A percentile compares a stretch with the other conserved stretches of the same genome.
phyloP scores from a whole-genome alignment of 192 early-diverging fungal species.

The Thamnidium elegans region DNA sequence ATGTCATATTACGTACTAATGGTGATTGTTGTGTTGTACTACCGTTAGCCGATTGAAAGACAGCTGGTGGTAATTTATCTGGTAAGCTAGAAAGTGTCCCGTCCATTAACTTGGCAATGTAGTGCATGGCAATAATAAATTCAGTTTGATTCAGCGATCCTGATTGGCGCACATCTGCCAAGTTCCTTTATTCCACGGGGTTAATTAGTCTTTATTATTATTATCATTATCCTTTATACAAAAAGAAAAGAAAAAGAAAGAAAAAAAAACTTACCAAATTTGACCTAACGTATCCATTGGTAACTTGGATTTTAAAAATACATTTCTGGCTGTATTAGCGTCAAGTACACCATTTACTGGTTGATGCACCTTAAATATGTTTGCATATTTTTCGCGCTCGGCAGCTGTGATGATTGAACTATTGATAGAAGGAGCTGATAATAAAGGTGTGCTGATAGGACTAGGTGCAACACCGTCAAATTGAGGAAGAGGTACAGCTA shows the following conservation, averaged over 20 bases:
- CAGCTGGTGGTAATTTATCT: slow-evolving; percentile 56
- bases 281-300: slow-evolving; percentile 68
- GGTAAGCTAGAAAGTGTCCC: slow-evolving; percentile 71
- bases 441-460: background rate
- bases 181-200: slow-evolving; percentile 37
- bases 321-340: slow-evolving; percentile 69
- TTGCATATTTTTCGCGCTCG: slow-evolving; percentile 60
- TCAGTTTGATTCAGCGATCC: slow-evolving; percentile 75
- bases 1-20: background rate
- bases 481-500: slow-evolving; percentile 32
- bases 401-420: slow-evolving; percentile 25
- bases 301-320: slow-evolving; percentile 83
- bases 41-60: slow-evolving; percentile 48
- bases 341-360: slow-evolving; percentile 54
- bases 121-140: slow-evolving; percentile 89
- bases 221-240: slow-evolving; percentile 9
- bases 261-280: slow-evolving; percentile 70
- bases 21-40: slow-evolving; percentile 5
- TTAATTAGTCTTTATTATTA: background rate
- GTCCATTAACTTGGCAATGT: slow-evolving; percentile 78
- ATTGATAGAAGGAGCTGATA: background rate
- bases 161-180: slow-evolving; percentile 72
- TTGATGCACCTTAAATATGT: slow-evolving; percentile 57
- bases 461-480: slow-evolving; percentile 26
- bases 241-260: slow-evolving; percentile 32